Percentiles rank a stretch among this genome's conserved stretches.
These are phyloP conservation scores for Starmerella powellii DNA, from an alignment of 805 yeast species.

Conservation along the genomic window DNA sequence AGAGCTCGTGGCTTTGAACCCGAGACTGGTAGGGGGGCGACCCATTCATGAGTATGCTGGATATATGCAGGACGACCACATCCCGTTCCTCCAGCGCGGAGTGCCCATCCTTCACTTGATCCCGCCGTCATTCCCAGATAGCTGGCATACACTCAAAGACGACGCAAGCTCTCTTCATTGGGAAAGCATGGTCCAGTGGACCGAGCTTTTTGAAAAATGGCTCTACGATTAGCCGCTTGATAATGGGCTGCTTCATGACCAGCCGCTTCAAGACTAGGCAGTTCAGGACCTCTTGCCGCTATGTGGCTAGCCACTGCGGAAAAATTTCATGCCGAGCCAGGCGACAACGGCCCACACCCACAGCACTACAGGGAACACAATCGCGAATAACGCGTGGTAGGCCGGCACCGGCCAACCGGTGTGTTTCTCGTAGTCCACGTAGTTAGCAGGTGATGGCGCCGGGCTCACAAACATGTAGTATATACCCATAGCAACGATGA, in stretches of 20 bases:
- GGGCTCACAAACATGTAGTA: constrained; percentile 5
- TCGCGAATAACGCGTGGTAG: constrained; percentile 31
- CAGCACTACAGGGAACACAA: constrained; percentile 30
- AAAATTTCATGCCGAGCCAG: constrained; percentile 72
- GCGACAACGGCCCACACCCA: constrained; percentile 66
- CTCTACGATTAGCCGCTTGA: no score
- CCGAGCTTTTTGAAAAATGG: constrained; percentile 34
- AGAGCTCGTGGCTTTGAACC: constrained; percentile 32
- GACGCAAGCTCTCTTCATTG: constrained; percentile 35
- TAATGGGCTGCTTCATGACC: no score
- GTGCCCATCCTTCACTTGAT: constrained; percentile 42
- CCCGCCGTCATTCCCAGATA: constrained; percentile 40
- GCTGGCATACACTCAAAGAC: constrained; percentile 44
- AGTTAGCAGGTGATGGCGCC: constrained; percentile 5
- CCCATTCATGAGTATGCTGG: constrained; percentile 18
- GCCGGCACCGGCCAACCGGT: constrained; percentile 32
- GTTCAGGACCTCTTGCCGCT: no score
- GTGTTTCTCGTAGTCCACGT: constrained; percentile 16
- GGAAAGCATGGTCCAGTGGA: constrained; percentile 37
- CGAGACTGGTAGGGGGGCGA: constrained; percentile 22
- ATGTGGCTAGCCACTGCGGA: constrained; percentile 54
- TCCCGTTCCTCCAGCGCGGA: constrained; percentile 38
- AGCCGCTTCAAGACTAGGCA: no score
- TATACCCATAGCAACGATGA: constrained; percentile 1
- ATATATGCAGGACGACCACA: constrained; percentile 39